These are phyloP conservation scores for Prunus padus DNA, from an alignment of 306 rosid genomes.

Conservation along the genomic window DNA sequence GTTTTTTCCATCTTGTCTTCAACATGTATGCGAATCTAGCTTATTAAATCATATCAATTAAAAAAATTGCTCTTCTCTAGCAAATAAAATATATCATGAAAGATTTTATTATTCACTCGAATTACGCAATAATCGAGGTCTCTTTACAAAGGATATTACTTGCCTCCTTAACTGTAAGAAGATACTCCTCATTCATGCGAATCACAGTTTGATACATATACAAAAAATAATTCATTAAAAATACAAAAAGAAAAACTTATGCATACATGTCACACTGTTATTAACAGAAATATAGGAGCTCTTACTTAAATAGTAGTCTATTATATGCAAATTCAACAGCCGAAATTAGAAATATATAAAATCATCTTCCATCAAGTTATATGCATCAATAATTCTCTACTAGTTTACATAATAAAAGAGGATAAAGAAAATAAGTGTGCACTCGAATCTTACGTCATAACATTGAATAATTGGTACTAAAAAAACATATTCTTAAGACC, in stretches of 20 bases:
- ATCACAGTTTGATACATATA: no score
- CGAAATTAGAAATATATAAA: no score
- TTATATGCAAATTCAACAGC: no score
- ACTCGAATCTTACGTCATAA: not conserved
- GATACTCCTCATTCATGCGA: no score
- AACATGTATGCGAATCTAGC: not conserved
- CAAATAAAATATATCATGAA: not conserved
- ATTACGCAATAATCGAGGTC: not conserved
- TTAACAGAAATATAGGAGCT: accelerated
- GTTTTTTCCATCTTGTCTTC: slow-evolving; percentile 3
- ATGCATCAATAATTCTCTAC: not conserved
- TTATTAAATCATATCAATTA: not conserved
- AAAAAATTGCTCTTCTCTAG: not conserved
- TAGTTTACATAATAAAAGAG: not conserved
- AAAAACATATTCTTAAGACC: slow-evolving; percentile 1
- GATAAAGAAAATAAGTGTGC: not conserved
- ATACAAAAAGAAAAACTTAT: no score
- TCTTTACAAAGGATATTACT: not conserved
- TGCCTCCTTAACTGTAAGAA: not conserved
- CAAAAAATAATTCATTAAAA: no score
- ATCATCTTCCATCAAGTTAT: not conserved
- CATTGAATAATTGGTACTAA: not conserved
- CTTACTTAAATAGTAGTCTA: no score
- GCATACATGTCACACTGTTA: no score
- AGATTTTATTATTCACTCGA: not conserved